Percentiles rank a stretch among this genome's conserved stretches.
phyloP scores from a whole-genome alignment of 805 yeast genomes.

The Candida coquimbonensis region DNA sequence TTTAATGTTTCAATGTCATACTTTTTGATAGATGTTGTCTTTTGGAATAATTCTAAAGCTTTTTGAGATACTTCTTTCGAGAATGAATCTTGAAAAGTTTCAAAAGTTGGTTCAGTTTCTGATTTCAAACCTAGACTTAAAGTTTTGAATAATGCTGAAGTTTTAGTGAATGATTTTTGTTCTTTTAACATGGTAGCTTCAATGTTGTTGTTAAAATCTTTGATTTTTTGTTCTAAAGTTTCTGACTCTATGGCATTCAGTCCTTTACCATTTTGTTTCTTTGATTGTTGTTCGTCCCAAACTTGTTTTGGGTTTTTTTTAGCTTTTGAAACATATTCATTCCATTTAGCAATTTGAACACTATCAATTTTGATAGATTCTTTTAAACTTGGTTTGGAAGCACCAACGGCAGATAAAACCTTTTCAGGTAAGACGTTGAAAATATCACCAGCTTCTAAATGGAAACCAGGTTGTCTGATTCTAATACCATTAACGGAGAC shows the following conservation, averaged over 20 bases:
- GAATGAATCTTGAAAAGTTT: slow-evolving; percentile 6
- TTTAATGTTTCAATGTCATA: slow-evolving; percentile 12
- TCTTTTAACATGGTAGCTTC: slow-evolving; percentile 17
- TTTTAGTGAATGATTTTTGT: slow-evolving; percentile 19
- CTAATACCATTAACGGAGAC: slow-evolving; percentile 81
- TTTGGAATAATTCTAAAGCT: slow-evolving; percentile 18
- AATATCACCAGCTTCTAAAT: slow-evolving; percentile 77
- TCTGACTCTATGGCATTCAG: slow-evolving; percentile 15
- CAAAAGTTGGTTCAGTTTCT: slow-evolving; percentile 9
- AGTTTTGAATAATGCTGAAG: slow-evolving; percentile 11
- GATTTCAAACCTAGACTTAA: slow-evolving; percentile 12
- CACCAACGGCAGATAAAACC: slow-evolving; percentile 80
- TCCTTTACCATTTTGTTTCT: slow-evolving; percentile 27
- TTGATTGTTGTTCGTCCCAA: slow-evolving; percentile 28
- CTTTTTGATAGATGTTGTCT: slow-evolving; percentile 10
- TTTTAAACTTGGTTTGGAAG: slow-evolving; percentile 68
- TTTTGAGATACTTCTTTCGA: slow-evolving; percentile 18
- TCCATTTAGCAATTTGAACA: slow-evolving; percentile 70
- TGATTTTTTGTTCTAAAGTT: slow-evolving; percentile 11
- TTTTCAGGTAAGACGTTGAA: slow-evolving; percentile 81
- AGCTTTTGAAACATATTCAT: slow-evolving; percentile 57
- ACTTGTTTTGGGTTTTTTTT: slow-evolving; percentile 35
- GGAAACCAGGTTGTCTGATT: slow-evolving; percentile 72
- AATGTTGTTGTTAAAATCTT: slow-evolving; percentile 11
- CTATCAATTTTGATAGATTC: slow-evolving; percentile 65